These are phyloP conservation scores for Papiliotrema terrestris DNA, from an alignment of 1,284 basidiomycete species.

Conservation along the genomic window DNA sequence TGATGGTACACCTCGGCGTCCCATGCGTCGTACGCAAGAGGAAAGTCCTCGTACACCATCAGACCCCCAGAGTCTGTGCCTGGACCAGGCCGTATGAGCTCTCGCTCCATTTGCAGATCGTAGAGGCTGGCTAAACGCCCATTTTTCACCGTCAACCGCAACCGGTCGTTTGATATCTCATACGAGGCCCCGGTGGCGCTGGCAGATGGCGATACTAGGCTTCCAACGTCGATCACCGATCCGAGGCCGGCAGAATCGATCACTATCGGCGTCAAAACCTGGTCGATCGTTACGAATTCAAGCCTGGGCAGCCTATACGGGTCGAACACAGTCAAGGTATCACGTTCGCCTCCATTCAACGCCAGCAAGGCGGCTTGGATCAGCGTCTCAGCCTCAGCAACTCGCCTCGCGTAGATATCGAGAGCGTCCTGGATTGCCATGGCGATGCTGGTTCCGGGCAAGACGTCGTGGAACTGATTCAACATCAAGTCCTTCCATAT, in stretches of 20 bases:
- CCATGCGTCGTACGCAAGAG: conserved; percentile 50
- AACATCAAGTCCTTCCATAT: conserved; percentile 84
- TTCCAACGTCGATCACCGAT: too few species aligned
- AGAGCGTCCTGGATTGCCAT: conserved; percentile 39
- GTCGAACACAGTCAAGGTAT: not conserved
- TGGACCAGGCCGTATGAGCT: conserved; percentile 67
- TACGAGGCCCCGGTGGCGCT: not conserved
- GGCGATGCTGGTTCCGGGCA: conserved; percentile 77
- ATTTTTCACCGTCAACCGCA: conserved; percentile 60
- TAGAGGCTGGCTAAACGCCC: conserved; percentile 75
- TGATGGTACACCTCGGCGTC: conserved; percentile 86
- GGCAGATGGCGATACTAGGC: not conserved
- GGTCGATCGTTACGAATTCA: not conserved
- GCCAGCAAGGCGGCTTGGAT: not conserved
- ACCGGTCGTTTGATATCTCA: conserved; percentile 6
- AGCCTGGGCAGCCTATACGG: not conserved
- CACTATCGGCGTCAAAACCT: not conserved
- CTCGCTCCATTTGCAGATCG: conserved; percentile 68
- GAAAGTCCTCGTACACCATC: conserved; percentile 75
- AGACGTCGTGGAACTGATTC: conserved; percentile 85
- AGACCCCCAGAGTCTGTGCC: conserved; percentile 66
- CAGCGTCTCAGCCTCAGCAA: not conserved
- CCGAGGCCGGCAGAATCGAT: not conserved
- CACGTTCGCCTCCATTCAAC: not conserved
- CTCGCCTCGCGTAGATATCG: conserved; percentile 39